phyloP scores from a whole-genome alignment of 495 filamentous ascomycete species.

The Aspergillus bertholletiae region DNA sequence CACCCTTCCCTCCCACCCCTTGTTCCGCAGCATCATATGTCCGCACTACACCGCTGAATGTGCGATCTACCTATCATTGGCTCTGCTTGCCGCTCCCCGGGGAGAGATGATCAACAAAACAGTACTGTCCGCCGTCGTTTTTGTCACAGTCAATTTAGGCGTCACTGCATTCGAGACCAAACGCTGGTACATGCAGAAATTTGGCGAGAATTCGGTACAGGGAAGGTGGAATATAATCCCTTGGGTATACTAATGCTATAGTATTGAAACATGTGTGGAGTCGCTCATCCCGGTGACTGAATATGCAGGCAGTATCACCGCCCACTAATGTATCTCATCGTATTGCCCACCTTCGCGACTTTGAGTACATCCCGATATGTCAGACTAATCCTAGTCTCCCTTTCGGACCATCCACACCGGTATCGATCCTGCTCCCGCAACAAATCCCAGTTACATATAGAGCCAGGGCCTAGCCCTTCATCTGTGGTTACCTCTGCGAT shows the following conservation, averaged over 20 bases:
- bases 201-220: slow-evolving; percentile 64
- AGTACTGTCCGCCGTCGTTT: slow-evolving; percentile 60
- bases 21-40: slow-evolving; percentile 68
- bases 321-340: slow-evolving; percentile 55
- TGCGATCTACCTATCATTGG: slow-evolving; percentile 74
- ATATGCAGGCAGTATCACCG: slow-evolving; percentile 17
- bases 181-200: slow-evolving; percentile 77
- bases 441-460: slow-evolving; percentile 80
- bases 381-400: slow-evolving; percentile 73
- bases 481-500: slow-evolving; percentile 63
- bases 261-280: not conserved
- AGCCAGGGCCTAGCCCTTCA: slow-evolving; percentile 53
- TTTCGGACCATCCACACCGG: slow-evolving; percentile 51
- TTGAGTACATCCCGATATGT: slow-evolving; percentile 93
- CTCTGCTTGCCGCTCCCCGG: slow-evolving; percentile 66
- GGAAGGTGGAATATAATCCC: slow-evolving; percentile 83
- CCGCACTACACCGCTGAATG: slow-evolving; percentile 95
- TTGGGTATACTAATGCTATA: slow-evolving; percentile 55
- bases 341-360: slow-evolving; percentile 72
- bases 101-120: slow-evolving; percentile 67
- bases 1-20: slow-evolving; percentile 66
- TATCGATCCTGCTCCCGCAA: slow-evolving; percentile 61
- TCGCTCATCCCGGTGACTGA: not conserved
- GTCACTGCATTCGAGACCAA: slow-evolving; percentile 75
- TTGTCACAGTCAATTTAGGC: slow-evolving; percentile 77